Percentiles rank a stretch among this genome's conserved stretches.
Evolutionary conservation across 2,329 filamentous ascomycete genomes (phyloP).

Genomic region (Davidsoniella australis): DNA sequence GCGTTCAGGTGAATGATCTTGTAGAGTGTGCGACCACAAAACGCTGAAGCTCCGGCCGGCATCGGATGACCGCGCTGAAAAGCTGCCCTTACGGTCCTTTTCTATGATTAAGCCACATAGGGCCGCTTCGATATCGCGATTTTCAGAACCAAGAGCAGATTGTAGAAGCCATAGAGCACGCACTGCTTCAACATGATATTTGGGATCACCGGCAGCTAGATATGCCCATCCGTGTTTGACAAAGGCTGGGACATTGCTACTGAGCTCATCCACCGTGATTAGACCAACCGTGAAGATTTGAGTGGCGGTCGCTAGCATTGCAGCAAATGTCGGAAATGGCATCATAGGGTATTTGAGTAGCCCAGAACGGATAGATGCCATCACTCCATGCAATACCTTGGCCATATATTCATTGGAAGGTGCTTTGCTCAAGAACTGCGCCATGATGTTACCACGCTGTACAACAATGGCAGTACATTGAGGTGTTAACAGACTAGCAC

Average conservation of each 20-base stretch:
- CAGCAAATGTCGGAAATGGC: slow-evolving; percentile 38
- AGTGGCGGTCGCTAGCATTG: slow-evolving; percentile 30
- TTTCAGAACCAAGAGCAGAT: slow-evolving; percentile 44
- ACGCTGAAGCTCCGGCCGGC: slow-evolving; percentile 53
- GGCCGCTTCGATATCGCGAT: slow-evolving; percentile 64
- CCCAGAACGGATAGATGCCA: slow-evolving; percentile 22
- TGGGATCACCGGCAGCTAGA: slow-evolving; percentile 65
- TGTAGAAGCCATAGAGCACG: slow-evolving; percentile 77
- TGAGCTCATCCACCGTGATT: slow-evolving; percentile 26
- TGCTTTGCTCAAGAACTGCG: slow-evolving; percentile 38
- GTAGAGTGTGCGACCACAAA: slow-evolving; percentile 65
- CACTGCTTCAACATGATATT: slow-evolving; percentile 88
- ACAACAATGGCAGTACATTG: slow-evolving; percentile 31
- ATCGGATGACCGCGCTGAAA: slow-evolving; percentile 35
- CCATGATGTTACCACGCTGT: slow-evolving; percentile 40
- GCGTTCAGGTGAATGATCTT: slow-evolving; percentile 39
- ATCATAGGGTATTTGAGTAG: slow-evolving; percentile 31
- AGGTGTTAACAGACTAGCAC: slow-evolving; percentile 27
- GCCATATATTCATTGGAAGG: neutral
- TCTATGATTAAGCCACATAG: slow-evolving; percentile 53
- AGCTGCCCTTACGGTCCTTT: slow-evolving; percentile 29
- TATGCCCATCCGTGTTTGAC: slow-evolving; percentile 63
- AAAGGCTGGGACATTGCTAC: slow-evolving; percentile 47
- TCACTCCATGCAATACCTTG: slow-evolving; percentile 1
- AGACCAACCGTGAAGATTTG: slow-evolving; percentile 7